These are phyloP conservation scores for Conticribra guillardii DNA, from an alignment of 108 stramenopile genomes.

Conservation along the genomic window DNA sequence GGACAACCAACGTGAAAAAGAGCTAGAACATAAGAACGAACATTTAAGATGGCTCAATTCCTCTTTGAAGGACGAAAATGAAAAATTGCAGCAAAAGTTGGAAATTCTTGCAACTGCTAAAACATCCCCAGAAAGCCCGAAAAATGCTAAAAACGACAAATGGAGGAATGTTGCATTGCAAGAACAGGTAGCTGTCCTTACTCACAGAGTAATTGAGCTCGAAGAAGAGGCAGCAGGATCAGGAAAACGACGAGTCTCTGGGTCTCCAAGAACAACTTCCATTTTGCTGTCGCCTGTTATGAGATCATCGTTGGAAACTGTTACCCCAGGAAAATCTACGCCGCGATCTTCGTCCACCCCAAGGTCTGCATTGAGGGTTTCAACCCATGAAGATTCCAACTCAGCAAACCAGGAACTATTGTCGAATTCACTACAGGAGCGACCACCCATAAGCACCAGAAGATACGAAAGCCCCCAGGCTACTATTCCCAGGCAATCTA, in stretches of 20 bases:
- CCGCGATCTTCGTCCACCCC: slow-evolving; percentile 18
- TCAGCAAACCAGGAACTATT: slow-evolving; percentile 34
- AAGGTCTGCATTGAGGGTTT: slow-evolving; percentile 19
- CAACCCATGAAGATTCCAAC: slow-evolving; percentile 9
- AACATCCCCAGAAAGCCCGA: slow-evolving; percentile 29
- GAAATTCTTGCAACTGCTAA: slow-evolving; percentile 31
- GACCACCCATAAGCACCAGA: not conserved
- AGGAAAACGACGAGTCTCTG: slow-evolving; percentile 2
- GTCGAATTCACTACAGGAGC: slow-evolving; percentile 10
- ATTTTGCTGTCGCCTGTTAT: slow-evolving; percentile 42
- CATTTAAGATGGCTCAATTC: slow-evolving; percentile 70
- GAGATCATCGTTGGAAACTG: slow-evolving; percentile 30
- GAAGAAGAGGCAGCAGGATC: slow-evolving; percentile 43
- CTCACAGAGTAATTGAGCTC: slow-evolving; percentile 61
- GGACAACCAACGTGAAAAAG: slow-evolving; percentile 50
- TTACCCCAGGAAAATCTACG: slow-evolving; percentile 1
- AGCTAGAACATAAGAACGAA: slow-evolving; percentile 69
- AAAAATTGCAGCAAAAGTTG: slow-evolving; percentile 57
- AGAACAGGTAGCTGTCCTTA: slow-evolving; percentile 60
- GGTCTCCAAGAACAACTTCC: slow-evolving; percentile 17
- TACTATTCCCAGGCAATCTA: not conserved
- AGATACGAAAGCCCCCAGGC: not conserved
- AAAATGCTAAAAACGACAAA: slow-evolving; percentile 57
- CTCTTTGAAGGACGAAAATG: slow-evolving; percentile 76
- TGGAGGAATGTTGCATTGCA: slow-evolving; percentile 66